Conservation (phyloP, 805 yeast species). For the Schizosaccharomyces cryophilus region DNA sequence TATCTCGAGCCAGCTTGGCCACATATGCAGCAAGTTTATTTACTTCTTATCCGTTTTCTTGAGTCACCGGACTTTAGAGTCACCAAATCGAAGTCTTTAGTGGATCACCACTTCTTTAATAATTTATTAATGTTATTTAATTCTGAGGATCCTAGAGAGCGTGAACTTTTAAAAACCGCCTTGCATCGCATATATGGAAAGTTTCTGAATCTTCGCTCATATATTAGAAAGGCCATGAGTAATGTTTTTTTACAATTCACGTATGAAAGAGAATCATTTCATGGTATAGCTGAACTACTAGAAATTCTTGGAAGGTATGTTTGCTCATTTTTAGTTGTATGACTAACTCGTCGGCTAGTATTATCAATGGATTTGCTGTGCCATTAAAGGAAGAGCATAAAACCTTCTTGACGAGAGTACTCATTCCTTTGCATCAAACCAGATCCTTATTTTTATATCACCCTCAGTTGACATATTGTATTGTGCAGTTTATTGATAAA, state of each 20-base stretch:
- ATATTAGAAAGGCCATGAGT: slow-evolving; percentile 72
- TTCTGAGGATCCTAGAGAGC: slow-evolving; percentile 86
- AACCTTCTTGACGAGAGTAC: slow-evolving; percentile 59
- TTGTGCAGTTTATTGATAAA: slow-evolving; percentile 86
- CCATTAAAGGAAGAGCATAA: slow-evolving; percentile 95
- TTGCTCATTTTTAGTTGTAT: background rate
- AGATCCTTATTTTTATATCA: slow-evolving; percentile 74
- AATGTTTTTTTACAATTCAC: slow-evolving; percentile 80
- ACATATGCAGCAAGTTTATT: slow-evolving; percentile 91
- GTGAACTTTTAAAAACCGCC: slow-evolving; percentile 86
- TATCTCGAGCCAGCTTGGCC: slow-evolving; percentile 95
- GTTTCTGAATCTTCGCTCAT: slow-evolving; percentile 67
- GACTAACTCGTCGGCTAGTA: slow-evolving; percentile 20
- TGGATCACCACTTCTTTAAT: slow-evolving; percentile 73
- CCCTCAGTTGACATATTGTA: slow-evolving; percentile 91
- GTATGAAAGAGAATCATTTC: slow-evolving; percentile 86
- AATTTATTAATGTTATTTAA: slow-evolving; percentile 72
- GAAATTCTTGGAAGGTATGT: slow-evolving; percentile 50
- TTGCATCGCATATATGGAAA: slow-evolving; percentile 91
- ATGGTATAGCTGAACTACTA: slow-evolving; percentile 81
- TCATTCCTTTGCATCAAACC: slow-evolving; percentile 80
- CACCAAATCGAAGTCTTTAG: slow-evolving; percentile 73
- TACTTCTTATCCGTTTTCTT: slow-evolving; percentile 72
- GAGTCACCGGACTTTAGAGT: slow-evolving; percentile 90
- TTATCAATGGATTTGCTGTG: slow-evolving; percentile 90